Conservation (phyloP, 1,284 basidiomycete species). For the Takashimella tepidaria region DNA sequence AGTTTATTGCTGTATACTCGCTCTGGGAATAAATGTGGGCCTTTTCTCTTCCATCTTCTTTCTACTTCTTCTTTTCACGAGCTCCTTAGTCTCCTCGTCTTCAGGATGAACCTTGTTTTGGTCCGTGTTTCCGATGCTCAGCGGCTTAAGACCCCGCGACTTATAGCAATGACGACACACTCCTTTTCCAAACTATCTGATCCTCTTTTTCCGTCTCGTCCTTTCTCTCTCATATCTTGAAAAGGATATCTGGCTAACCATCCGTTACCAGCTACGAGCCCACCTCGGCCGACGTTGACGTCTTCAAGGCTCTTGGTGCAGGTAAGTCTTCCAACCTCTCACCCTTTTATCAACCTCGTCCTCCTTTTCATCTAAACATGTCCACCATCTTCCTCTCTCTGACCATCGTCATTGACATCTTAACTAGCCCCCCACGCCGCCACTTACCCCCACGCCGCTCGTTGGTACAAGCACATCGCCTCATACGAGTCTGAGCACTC, state of each 20-base stretch:
- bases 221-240: constrained; percentile 9
- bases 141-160: constrained; percentile 93
- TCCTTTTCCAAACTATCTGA: constrained; percentile 78
- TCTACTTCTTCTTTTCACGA: constrained; percentile 18
- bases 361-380: neutral
- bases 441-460: constrained; percentile 69
- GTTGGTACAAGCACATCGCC: constrained; percentile 94
- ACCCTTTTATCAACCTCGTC: constrained; percentile 2
- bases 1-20: neutral
- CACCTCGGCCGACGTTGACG: constrained; percentile 93
- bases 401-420: too few relatives aligned
- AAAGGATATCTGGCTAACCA: too few relatives aligned
- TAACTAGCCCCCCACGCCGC: constrained; percentile 59
- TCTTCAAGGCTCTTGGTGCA: constrained; percentile 64
- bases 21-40: too few relatives aligned
- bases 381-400: too few relatives aligned
- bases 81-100: constrained; percentile 6
- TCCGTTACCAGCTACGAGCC: constrained; percentile 71
- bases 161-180: constrained; percentile 50
- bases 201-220: constrained; percentile 25
- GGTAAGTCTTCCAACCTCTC: constrained; percentile 13
- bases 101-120: constrained; percentile 82
- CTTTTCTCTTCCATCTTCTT: neutral
- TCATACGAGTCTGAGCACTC: constrained; percentile 76
- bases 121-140: constrained; percentile 96